Percentiles rank a stretch among this genome's conserved stretches.
phyloP scores from a whole-genome alignment of 108 stramenopile species.

The Aurantiochytrium sp. region DNA sequence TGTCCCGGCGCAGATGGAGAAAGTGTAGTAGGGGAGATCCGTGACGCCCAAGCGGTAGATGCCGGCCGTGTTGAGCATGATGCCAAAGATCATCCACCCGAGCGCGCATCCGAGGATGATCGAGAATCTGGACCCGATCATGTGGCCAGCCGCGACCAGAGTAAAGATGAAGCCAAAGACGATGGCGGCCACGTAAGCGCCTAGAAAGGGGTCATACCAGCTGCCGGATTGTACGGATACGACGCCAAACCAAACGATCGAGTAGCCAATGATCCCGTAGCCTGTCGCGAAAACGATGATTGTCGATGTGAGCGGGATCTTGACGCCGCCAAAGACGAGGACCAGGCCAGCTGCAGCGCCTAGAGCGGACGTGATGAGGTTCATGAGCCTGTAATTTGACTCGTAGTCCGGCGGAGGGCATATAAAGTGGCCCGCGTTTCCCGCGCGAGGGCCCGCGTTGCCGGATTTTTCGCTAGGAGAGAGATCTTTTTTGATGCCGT shows the following conservation, averaged over 20 bases:
- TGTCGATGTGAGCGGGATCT: not conserved
- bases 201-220: not conserved
- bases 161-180: not conserved
- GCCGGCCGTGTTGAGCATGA: not conserved
- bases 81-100: not conserved
- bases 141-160: not conserved
- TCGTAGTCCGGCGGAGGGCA: not conserved
- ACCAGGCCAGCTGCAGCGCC: not conserved
- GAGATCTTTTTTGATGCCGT: too few species aligned
- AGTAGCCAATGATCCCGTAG: not conserved
- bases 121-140: not conserved
- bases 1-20: not conserved
- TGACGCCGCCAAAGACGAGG: not conserved
- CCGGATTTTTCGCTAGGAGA: too few species aligned
- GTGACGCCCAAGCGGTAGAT: not conserved
- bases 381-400: not conserved
- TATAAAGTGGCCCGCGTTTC: too few species aligned
- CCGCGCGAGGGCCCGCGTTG: too few species aligned
- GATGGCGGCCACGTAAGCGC: not conserved
- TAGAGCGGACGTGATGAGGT: not conserved
- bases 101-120: not conserved
- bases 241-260: slow-evolving; percentile 4
- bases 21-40: not conserved
- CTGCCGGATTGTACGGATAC: not conserved
- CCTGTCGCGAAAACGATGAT: not conserved